Evolutionary conservation across 1,139 yeast genomes (phyloP).

Genomic region (Pichia sp.): DNA sequence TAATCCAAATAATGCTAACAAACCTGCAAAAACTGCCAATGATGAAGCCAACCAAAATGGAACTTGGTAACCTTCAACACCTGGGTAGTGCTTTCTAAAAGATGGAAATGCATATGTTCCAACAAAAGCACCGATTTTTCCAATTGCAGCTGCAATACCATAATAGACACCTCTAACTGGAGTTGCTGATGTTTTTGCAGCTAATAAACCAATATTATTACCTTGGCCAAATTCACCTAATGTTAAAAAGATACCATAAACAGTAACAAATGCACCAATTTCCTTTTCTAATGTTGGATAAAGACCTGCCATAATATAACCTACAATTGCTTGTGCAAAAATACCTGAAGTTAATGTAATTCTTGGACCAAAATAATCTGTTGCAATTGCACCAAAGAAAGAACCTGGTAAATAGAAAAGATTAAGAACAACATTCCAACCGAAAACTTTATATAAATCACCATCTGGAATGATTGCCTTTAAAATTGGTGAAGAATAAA

Average conservation of each 20-base stretch:
- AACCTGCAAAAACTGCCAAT: conserved; percentile 66
- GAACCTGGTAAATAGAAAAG: conserved; percentile 89
- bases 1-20: conserved; percentile 61
- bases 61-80: conserved; percentile 43
- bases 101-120: conserved; percentile 84
- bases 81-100: conserved; percentile 33
- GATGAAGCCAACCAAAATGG: conserved; percentile 82
- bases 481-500: conserved; percentile 68
- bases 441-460: conserved; percentile 68
- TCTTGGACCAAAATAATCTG: conserved; percentile 91
- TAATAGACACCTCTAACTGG: conserved; percentile 88
- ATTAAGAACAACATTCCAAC: conserved; percentile 89
- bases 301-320: conserved; percentile 79
- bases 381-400: conserved; percentile 68
- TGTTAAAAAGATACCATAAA: conserved; percentile 79
- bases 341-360: conserved; percentile 68
- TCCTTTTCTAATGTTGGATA: conserved; percentile 50
- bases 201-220: conserved; percentile 81
- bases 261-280: conserved; percentile 74
- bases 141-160: conserved; percentile 86
- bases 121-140: conserved; percentile 87
- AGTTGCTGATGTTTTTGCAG: conserved; percentile 82
- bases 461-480: conserved; percentile 53
- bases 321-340: conserved; percentile 65
- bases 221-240: conserved; percentile 96